phyloP scores from a whole-genome alignment of 1,139 yeast genomes.

The Lodderomyces metapsilosis region DNA sequence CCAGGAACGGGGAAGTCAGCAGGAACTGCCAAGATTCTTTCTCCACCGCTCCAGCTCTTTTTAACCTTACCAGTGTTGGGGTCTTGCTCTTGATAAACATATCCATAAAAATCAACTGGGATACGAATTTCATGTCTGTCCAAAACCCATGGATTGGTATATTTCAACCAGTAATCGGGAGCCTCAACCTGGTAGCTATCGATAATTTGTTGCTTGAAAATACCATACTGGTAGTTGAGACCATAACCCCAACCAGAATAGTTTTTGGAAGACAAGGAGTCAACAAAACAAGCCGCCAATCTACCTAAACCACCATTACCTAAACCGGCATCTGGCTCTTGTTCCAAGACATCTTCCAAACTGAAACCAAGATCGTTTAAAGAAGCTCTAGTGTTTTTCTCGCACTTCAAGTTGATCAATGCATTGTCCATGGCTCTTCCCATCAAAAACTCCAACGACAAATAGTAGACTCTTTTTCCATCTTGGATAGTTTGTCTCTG shows the following conservation, averaged over 20 bases:
- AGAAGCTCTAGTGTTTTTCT: slow-evolving; percentile 53
- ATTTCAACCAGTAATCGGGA: slow-evolving; percentile 92
- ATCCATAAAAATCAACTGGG: slow-evolving; percentile 91
- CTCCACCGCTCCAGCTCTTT: slow-evolving; percentile 82
- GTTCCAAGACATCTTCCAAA: slow-evolving; percentile 78
- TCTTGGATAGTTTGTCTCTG: slow-evolving; percentile 83
- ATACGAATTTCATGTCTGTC: slow-evolving; percentile 83
- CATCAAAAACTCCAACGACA: slow-evolving; percentile 88
- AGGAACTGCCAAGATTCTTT: slow-evolving; percentile 87
- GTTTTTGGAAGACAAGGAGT: slow-evolving; percentile 81
- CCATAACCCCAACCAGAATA: slow-evolving; percentile 98
- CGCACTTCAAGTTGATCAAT: slow-evolving; percentile 65
- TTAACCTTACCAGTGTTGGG: slow-evolving; percentile 51
- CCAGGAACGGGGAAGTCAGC: slow-evolving; percentile 95
- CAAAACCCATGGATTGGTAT: slow-evolving; percentile 91
- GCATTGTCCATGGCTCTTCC: slow-evolving; percentile 97
- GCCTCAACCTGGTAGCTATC: slow-evolving; percentile 93
- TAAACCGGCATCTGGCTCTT: slow-evolving; percentile 91
- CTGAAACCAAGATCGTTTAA: slow-evolving; percentile 80
- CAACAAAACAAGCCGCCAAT: slow-evolving; percentile 91
- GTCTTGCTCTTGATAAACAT: slow-evolving; percentile 65
- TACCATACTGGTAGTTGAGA: slow-evolving; percentile 88
- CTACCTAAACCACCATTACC: slow-evolving; percentile 97
- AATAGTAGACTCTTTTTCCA: slow-evolving; percentile 83
- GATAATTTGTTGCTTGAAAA: slow-evolving; percentile 84